Base-by-base conservation (phyloP, 2,329 filamentous ascomycete species). In the Botrytis pseudocinerea region DNA sequence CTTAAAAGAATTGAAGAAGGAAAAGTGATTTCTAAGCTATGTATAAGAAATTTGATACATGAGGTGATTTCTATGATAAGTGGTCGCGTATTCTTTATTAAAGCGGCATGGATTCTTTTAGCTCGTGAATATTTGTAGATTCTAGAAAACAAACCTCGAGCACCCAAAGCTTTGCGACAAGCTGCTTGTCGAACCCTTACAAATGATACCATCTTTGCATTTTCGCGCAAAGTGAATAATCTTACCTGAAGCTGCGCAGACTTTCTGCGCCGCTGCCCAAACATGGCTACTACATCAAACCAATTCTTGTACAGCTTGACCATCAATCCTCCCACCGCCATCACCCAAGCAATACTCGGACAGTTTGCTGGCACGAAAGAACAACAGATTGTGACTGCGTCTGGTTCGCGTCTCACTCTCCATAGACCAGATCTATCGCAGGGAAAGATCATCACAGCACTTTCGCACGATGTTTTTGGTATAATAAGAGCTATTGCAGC, bases 301-400 rank as follows among this genome's bases (percentile, higher is more conserved):
- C 97, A 98, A 94, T 98, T 98, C 83, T 91, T 99, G 85, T 99
- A 99, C 86, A 96, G 94, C 80, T 88, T 99, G 85, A 98, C 96
- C 78, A 91, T 99, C 80, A 94, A 98, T 84, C 92, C 93, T 78
- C 93, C 96, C 48, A 95, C 94, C 77, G 92, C 94, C 74, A 90
- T 97, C 80, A 94, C 92, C 69, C 92, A 97, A 84, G 95, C 96
- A 76, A 92, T 98, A 77, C 88, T 97, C 74, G 97, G 96, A 79
- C 95, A 98, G 85, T 98, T 98, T 84, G 91, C 94, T 74, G 95
- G 95, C 78, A 97, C 94, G 76, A 97, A 95, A 85, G 95, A 98
- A 84, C 96, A 99, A 86, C 95, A 98, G 84, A 97, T 99, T 81
- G 90, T 98, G 82, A 95, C 95, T 42, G 95, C 93, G 66, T 95